A percentile compares a stretch with the other conserved stretches of the same genome.
phyloP scores from a whole-genome alignment of 305 asterid species.

The Rubia occidens region DNA sequence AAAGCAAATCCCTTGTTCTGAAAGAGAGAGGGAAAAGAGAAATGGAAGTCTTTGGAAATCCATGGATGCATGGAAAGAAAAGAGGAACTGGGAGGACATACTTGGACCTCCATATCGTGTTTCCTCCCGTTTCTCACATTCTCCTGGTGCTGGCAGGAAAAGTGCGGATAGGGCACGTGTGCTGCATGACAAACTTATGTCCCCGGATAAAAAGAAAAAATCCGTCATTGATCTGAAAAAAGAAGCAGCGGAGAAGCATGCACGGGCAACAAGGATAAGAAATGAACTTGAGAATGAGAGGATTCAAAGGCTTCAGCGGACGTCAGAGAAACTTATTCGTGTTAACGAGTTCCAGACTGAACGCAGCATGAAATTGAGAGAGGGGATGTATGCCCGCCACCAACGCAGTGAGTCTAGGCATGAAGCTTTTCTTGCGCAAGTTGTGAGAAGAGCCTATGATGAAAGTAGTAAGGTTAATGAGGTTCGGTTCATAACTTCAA shows the following conservation, averaged over 20 bases:
- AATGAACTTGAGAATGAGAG: slow-evolving; percentile 91
- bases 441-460: slow-evolving; percentile 96
- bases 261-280: slow-evolving; percentile 94
- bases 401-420: slow-evolving; percentile 88
- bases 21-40: slow-evolving; percentile 71
- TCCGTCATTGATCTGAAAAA: slow-evolving; percentile 80
- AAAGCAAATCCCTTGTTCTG: slow-evolving; percentile 39
- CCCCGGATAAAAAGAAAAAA: slow-evolving; percentile 94
- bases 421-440: slow-evolving; percentile 89
- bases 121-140: slow-evolving; percentile 86
- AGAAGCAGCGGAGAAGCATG: slow-evolving; percentile 97
- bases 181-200: slow-evolving; percentile 94
- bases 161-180: slow-evolving; percentile 77
- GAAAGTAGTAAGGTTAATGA: slow-evolving; percentile 98
- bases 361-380: slow-evolving; percentile 82
- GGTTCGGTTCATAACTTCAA: slow-evolving; percentile 92
- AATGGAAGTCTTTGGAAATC: slow-evolving; percentile 53
- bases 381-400: slow-evolving; percentile 91
- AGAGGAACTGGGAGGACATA: slow-evolving; percentile 95
- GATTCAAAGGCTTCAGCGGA: slow-evolving; percentile 88
- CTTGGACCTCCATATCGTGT: slow-evolving; percentile 73
- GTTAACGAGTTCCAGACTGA: slow-evolving; percentile 93
- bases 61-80: slow-evolving; percentile 99
- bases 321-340: slow-evolving; percentile 86
- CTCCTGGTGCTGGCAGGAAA: slow-evolving; percentile 84